Base-by-base conservation (phyloP, 805 yeast species). In the Suhomyces sp. region DNA sequence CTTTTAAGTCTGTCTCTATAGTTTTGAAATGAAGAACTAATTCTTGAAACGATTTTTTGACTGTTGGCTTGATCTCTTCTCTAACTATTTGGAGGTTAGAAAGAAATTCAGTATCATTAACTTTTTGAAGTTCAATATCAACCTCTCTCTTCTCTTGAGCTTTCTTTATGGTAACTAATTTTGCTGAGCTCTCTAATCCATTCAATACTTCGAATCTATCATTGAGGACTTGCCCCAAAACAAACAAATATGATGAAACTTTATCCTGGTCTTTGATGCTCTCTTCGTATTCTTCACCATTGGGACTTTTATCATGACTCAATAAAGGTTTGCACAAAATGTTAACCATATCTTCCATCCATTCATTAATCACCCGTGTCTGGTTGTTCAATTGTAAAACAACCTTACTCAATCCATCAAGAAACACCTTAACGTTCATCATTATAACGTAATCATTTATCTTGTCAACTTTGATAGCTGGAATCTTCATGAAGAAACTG, bases 251-350 rank as follows among this genome's bases (percentile, higher is more conserved):
- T 0, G 76, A 69, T 25, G 77, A 76, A 0, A 82, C 82, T 39
- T 74, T 69, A 39, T 83, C 95, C 56, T 91, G 98, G 30, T 76
- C 81, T 26, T 77, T 76, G 31, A 91, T 64, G 0, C 95, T 80
- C 4, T 72, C 74, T 9, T 77, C 80, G 56, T 90, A 93, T 50
- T 88, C 97, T 32, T 78, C 83, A 10, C 90, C 88, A 34, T 81
- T 78, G 3, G 80, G 78, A 23, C 60, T 63, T 20, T 60, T 58
- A 33, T 78, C 81, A 20, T 55, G 58, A 3, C 55, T 47, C 25
- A 76, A 60, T 5, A 84, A 65, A 0, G 78, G 78, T n/a, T 63
- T 65, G 22, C 63, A 51, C 31, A 85, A 58, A 10, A 77, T 54
- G 2, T 44, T 45, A 4, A 59, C 48, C 34, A 82, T 53, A 11